phyloP scores from a whole-genome alignment of 176 grass and related monocot species.

The Ampelocalamus luodianensis region DNA sequence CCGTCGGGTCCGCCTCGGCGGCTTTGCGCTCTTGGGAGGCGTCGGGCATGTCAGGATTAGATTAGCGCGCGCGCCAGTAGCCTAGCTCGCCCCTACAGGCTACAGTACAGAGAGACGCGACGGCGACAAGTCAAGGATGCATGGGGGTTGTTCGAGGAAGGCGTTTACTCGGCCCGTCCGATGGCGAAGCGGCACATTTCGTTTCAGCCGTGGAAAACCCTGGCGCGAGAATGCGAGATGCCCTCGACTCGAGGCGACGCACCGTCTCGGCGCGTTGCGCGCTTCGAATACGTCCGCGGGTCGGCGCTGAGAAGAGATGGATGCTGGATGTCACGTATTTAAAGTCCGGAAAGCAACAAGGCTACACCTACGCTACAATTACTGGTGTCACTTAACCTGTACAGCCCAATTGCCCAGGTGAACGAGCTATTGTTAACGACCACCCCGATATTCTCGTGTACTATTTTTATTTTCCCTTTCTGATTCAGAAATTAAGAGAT shows the following conservation, averaged over 20 bases:
- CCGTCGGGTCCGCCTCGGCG: not conserved
- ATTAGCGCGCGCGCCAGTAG: too few relatives aligned
- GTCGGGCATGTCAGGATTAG: not conserved
- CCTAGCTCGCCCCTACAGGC: too few relatives aligned
- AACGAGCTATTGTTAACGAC: not conserved
- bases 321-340: not conserved
- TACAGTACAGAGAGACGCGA: not conserved
- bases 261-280: not conserved
- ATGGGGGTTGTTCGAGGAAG: not conserved
- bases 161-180: slow-evolving; percentile 31
- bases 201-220: not conserved
- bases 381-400: not conserved
- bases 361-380: not conserved
- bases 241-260: not conserved
- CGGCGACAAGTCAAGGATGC: not conserved
- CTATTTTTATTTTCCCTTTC: not conserved
- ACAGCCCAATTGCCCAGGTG: not conserved
- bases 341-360: too few relatives aligned
- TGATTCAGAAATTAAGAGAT: not conserved
- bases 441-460: not conserved
- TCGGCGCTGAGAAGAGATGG: not conserved
- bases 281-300: not conserved
- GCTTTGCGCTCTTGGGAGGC: not conserved
- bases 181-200: not conserved
- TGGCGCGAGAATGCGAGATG: not conserved